Evolutionary conservation across 2,329 filamentous ascomycete species (phyloP).

Genomic region (Penicillium thymicola): DNA sequence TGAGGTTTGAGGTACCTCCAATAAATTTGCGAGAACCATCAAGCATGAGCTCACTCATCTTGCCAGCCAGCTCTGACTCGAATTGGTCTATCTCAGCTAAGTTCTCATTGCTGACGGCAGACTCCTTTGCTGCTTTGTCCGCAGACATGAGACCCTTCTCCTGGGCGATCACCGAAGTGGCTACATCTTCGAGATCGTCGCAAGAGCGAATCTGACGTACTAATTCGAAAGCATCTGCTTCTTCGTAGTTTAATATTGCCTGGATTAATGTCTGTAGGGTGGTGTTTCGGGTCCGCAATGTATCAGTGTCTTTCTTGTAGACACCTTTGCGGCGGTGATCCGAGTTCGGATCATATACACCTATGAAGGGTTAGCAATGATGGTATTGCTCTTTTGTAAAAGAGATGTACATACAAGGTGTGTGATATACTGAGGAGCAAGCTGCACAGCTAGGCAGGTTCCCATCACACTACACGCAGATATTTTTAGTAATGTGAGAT

Average conservation of each 20-base stretch:
- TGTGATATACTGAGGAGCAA: conserved; percentile 84
- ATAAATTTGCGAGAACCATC: conserved; percentile 89
- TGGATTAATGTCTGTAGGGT: conserved; percentile 91
- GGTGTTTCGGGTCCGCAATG: conserved; percentile 77
- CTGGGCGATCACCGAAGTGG: conserved; percentile 55
- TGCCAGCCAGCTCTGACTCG: conserved; percentile 81
- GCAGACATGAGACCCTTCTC: conserved; percentile 49
- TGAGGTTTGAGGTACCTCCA: conserved; percentile 88
- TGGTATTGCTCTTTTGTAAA: background rate
- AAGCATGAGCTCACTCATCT: conserved; percentile 86
- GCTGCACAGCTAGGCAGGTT: conserved; percentile 88
- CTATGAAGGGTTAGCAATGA: conserved; percentile 49
- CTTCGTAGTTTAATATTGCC: conserved; percentile 84
- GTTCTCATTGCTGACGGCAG: conserved; percentile 37
- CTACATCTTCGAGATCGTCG: conserved; percentile 66
- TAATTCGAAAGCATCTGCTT: conserved; percentile 77
- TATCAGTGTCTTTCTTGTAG: conserved; percentile 90
- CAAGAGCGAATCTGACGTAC: conserved; percentile 86
- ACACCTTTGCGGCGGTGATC: conserved; percentile 96
- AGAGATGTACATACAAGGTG: conserved; percentile 34
- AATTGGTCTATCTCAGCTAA: conserved; percentile 46
- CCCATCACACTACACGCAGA: conserved; percentile 68
- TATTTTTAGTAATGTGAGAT: conserved; percentile 3
- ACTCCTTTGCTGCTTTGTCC: conserved; percentile 28
- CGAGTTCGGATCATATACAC: conserved; percentile 92